Percentiles rank a stretch among this genome's conserved stretches.
These are phyloP conservation scores for Limonium bicolor DNA, from an alignment of 148 eudicot genomes.

Conservation along the genomic window DNA sequence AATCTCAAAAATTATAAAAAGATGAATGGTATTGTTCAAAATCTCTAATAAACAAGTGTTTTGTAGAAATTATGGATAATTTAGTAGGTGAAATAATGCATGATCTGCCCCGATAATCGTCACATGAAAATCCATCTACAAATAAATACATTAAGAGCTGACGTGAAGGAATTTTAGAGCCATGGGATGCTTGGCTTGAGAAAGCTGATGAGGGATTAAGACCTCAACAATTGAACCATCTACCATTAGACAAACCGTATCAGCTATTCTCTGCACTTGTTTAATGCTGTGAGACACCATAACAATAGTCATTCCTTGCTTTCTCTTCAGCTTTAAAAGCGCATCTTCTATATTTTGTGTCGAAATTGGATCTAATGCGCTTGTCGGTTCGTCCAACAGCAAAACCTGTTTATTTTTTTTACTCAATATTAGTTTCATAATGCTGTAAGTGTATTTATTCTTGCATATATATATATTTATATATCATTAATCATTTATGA, in stretches of 20 bases:
- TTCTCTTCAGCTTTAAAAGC: not conserved
- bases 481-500: not conserved
- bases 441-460: no score
- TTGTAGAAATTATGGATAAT: no score
- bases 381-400: constrained; percentile 2
- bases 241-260: not conserved
- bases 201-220: not conserved
- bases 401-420: not conserved
- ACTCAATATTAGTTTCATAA: no score
- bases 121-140: no score
- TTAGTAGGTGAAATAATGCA: no score
- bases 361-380: constrained; percentile 4
- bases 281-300: constrained; percentile 5
- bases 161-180: not conserved
- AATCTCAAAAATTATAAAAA: no score
- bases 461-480: not conserved
- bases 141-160: no score
- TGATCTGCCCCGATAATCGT: no score
- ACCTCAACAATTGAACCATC: constrained; percentile 3
- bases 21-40: no score
- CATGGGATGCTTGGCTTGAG: constrained; percentile 1
- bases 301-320: not conserved
- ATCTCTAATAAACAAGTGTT: no score
- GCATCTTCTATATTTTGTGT: constrained; percentile 2
- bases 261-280: constrained; percentile 1